Percentiles rank a stretch among this genome's conserved stretches.
Evolutionary conservation across 108 stramenopile species (phyloP).

Genomic region (Cyclostephanos tholiformis): DNA sequence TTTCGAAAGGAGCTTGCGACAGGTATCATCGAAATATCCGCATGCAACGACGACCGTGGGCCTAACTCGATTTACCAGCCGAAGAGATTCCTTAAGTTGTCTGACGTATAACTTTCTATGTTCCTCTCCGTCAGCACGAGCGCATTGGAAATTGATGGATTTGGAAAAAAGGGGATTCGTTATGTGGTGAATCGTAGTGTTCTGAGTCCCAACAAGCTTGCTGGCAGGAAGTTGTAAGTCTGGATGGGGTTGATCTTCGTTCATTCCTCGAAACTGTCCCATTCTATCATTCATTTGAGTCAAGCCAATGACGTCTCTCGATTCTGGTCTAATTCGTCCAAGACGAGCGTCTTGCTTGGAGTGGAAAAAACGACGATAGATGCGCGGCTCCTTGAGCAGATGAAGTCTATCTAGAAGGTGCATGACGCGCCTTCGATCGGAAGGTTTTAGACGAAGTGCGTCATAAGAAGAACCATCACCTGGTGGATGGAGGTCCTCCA

Average conservation of each 20-base stretch:
- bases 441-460: slow-evolving; percentile 55
- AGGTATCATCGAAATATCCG: slow-evolving; percentile 53
- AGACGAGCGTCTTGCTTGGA: slow-evolving; percentile 56
- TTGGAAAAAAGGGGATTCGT: slow-evolving; percentile 63
- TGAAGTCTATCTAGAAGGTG: slow-evolving; percentile 75
- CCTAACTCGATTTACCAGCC: slow-evolving; percentile 70
- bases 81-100: slow-evolving; percentile 71
- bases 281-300: slow-evolving; percentile 86
- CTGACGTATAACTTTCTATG: slow-evolving; percentile 57
- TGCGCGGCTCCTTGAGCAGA: slow-evolving; percentile 67
- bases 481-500: slow-evolving; percentile 76
- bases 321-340: slow-evolving; percentile 58
- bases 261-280: slow-evolving; percentile 61
- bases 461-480: slow-evolving; percentile 74
- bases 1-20: slow-evolving; percentile 73
- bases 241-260: slow-evolving; percentile 45
- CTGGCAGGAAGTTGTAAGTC: slow-evolving; percentile 23
- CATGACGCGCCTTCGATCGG: slow-evolving; percentile 69
- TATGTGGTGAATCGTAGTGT: slow-evolving; percentile 60
- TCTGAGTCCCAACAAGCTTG: slow-evolving; percentile 20
- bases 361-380: slow-evolving; percentile 78
- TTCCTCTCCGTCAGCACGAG: slow-evolving; percentile 37
- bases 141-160: slow-evolving; percentile 23
- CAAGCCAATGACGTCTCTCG: slow-evolving; percentile 76
- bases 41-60: slow-evolving; percentile 81